Percentiles rank a stretch among this genome's conserved stretches.
These are phyloP conservation scores for Eleusine indica DNA, from an alignment of 176 grass and related monocot genomes.

Conservation along the genomic window DNA sequence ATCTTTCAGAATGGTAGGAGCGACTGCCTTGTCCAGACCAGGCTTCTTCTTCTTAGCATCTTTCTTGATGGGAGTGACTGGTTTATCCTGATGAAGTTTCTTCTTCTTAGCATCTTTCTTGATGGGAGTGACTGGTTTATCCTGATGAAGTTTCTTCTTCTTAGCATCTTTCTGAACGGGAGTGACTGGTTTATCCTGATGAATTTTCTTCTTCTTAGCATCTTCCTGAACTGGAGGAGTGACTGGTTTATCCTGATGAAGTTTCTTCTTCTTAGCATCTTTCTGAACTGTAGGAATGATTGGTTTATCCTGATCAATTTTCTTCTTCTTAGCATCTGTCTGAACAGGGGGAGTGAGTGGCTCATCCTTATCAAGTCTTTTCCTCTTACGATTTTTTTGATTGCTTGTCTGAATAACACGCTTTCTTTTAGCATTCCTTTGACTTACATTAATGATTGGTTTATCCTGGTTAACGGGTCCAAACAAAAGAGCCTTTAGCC, in stretches of 20 bases:
- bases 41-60: not conserved
- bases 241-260: constrained; percentile 20
- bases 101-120: constrained; percentile 29
- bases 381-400: constrained; percentile 18
- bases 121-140: not conserved
- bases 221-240: not conserved
- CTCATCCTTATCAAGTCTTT: constrained; percentile 18
- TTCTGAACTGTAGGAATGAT: not conserved
- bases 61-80: not conserved
- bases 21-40: not conserved
- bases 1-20: not conserved
- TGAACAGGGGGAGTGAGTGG: not conserved
- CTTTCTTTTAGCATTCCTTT: constrained; percentile 37
- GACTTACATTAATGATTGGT: not conserved
- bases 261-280: constrained; percentile 31
- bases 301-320: constrained; percentile 16
- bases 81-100: constrained; percentile 3
- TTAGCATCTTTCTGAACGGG: constrained; percentile 6
- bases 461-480: constrained; percentile 32
- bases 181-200: constrained; percentile 14
- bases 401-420: constrained; percentile 14
- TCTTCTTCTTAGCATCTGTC: constrained; percentile 35
- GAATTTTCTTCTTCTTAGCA: constrained; percentile 36
- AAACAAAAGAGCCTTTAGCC: constrained; percentile 62
- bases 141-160: constrained; percentile 24